These are phyloP conservation scores for Xylaria longipes DNA, from an alignment of 495 filamentous ascomycete genomes.

Conservation along the genomic window DNA sequence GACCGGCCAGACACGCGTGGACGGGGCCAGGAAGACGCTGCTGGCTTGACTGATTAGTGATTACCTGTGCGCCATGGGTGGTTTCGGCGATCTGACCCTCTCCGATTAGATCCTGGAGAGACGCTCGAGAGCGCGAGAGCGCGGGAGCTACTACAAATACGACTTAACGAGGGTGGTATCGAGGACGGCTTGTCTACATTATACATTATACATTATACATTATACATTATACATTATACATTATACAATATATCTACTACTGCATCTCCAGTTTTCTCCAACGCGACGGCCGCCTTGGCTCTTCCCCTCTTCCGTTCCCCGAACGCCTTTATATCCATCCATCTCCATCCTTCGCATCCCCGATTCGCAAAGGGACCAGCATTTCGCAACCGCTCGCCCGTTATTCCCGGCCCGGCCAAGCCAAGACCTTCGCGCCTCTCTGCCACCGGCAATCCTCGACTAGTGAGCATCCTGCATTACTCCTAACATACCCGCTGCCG, in stretches of 20 bases:
- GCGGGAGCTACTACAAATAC: slow-evolving; percentile 17
- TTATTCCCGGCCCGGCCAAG: slow-evolving; percentile 29
- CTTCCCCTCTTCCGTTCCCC: slow-evolving; percentile 12
- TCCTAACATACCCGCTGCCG: not conserved
- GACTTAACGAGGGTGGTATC: slow-evolving; percentile 12
- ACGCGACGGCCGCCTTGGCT: slow-evolving; percentile 19
- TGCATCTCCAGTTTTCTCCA: slow-evolving; percentile 29
- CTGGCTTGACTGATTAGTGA: slow-evolving; percentile 13
- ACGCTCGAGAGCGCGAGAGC: not conserved
- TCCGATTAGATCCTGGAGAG: slow-evolving; percentile 13
- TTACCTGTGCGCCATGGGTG: not conserved
- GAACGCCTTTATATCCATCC: slow-evolving; percentile 23
- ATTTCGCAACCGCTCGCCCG: slow-evolving; percentile 23
- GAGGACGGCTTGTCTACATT: not conserved
- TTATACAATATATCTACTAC: not conserved
- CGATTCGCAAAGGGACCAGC: slow-evolving; percentile 28
- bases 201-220: not conserved
- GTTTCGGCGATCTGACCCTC: slow-evolving; percentile 19
- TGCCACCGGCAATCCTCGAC: not conserved
- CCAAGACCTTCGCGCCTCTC: slow-evolving; percentile 5
- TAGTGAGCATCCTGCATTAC: slow-evolving; percentile 11
- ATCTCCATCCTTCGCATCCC: slow-evolving; percentile 26
- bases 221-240: not conserved
- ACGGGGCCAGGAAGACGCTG: not conserved
- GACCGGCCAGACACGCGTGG: not conserved